Evolutionary conservation across 1,284 basidiomycete genomes (phyloP).

Genomic region (Neolentinus lepideus): DNA sequence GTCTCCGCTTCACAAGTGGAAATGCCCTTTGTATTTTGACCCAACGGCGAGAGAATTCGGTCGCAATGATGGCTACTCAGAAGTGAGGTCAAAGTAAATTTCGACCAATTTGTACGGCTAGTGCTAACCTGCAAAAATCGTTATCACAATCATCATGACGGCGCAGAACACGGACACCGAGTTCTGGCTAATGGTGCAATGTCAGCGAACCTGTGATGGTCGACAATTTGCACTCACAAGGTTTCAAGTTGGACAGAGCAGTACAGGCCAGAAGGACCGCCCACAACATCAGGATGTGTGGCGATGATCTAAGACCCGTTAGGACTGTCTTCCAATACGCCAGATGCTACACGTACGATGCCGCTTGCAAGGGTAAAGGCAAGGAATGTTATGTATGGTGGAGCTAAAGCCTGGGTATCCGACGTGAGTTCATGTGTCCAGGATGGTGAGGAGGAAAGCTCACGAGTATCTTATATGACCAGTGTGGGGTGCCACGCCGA

Average conservation of each 20-base stretch:
- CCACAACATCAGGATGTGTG: conserved; percentile 24
- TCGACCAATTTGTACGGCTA: background rate
- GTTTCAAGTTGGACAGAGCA: conserved; percentile 29
- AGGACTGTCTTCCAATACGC: background rate
- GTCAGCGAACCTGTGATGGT: background rate
- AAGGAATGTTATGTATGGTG: conserved; percentile 4
- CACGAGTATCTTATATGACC: conserved; percentile 6
- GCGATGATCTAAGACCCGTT: conserved; percentile 23
- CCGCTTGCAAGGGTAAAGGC: conserved; percentile 13
- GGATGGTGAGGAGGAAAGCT: background rate
- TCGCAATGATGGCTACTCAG: conserved; percentile 28
- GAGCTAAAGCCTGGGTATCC: conserved; percentile 10
- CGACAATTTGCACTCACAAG: conserved; percentile 28
- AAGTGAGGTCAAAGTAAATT: conserved; percentile 3
- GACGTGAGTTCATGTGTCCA: background rate
- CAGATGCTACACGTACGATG: conserved; percentile 3
- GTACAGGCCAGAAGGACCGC: conserved; percentile 38
- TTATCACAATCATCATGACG: conserved; percentile 28
- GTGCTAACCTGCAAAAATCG: conserved; percentile 36
- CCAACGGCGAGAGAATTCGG: conserved; percentile 27
- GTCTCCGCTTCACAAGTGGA: conserved; percentile 30
- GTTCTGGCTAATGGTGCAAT: conserved; percentile 18
- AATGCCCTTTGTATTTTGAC: conserved; percentile 29
- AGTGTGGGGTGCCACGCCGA: conserved; percentile 16
- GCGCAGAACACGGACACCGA: conserved; percentile 41